Base-by-base conservation (phyloP, 2,329 filamentous ascomycete species). In the Penicillium corylophilum region DNA sequence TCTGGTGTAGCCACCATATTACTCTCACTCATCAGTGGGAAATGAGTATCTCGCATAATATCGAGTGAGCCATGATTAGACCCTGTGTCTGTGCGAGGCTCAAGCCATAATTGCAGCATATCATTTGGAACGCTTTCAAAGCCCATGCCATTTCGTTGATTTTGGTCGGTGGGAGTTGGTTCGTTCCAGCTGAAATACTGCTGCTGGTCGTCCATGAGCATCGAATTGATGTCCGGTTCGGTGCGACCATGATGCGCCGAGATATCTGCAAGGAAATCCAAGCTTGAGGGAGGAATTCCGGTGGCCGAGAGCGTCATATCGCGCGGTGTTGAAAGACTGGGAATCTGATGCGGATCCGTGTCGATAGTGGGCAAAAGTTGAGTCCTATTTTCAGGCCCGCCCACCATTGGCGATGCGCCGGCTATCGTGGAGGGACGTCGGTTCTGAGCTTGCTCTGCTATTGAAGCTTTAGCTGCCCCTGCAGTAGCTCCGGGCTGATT, bases 261-360 rank as follows among this genome's bases (percentile, higher is more conserved):
- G 26, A 71, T 62, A 24, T 71, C 61, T 4, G 69, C 68, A 3
- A 78, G 66, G 42, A 73, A 71, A 43, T 74, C 71, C 38, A 76
- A 63, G 18, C 74, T 73, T 26, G 70, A 68, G 16, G 70, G 65
- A 13, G 69, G 54, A 48, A 65, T 56, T 3, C 58, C 68, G 3
- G 68, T 54, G 22, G 64, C 61, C 9, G 71, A 57, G 16, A 66
- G 64, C 40, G 68, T 42, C n/a, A 64, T 46, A 29, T 64, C 62
- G 24, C 54, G 62, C 9, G 65, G 56, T 6, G 56, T 62, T 24
- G 61, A 31, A 23, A 59, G 20, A 41, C 40, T 48, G 12, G 55
- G 55, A 15, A 64, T 35, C 12, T 48, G 54, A 42, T 59, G 54
- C 15, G 51, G 22, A 16, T 63, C 55, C 8, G 53, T n/a, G 10